Base-by-base conservation (phyloP, 139 green algal genomes). In the Dunaliella primolecta region DNA sequence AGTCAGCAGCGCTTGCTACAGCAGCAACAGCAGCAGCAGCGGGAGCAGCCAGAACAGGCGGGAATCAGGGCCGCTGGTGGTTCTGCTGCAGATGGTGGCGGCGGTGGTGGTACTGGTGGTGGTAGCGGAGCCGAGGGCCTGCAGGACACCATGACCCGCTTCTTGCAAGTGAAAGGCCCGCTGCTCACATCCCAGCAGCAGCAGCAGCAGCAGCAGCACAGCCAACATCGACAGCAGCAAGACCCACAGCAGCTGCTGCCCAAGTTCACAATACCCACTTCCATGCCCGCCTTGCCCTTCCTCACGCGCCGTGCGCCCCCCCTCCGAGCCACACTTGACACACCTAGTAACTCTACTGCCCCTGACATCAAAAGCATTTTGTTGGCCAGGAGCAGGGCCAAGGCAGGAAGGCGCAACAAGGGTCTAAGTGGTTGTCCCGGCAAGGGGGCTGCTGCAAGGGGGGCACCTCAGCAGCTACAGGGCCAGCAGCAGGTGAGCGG, bases 151-250 rank as follows among this genome's bases (percentile, higher is more conserved):
- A 30, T 33, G 25, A 30, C 37, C n/a, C 32, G 77, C 34, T 38
- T 55, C 35, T 35, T 71, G 82, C 75, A 86, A 37, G 31, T 64
- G 34, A 30, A 78, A 0, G 57, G 56, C 32, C 83, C 70, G 56
- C 86, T 80, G 82, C 82, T 30, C 72, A 15, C 25, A 24, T 2
- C 29, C 11, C 34, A 78, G 81, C 80, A 30, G 78, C 80, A 76
- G 36, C 32, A 38, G 77, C 79, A 84, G 70, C 78, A 78, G 55
- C 74, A 78, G 76, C 85, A 64, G 78, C 72, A 75, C 37, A 70
- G 71, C 84, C 80, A 70, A 82, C 57, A 85, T 33, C 37, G 46
- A 30, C 74, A 38, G 56, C 64, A 31, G 35, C 83, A 75, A 79
- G 34, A 36, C 2, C 3, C 33, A 38, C 36, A 82, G 57, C 70